These are phyloP conservation scores for Boletus semigastroideus DNA, from an alignment of 1,284 basidiomycete genomes.

Conservation along the genomic window DNA sequence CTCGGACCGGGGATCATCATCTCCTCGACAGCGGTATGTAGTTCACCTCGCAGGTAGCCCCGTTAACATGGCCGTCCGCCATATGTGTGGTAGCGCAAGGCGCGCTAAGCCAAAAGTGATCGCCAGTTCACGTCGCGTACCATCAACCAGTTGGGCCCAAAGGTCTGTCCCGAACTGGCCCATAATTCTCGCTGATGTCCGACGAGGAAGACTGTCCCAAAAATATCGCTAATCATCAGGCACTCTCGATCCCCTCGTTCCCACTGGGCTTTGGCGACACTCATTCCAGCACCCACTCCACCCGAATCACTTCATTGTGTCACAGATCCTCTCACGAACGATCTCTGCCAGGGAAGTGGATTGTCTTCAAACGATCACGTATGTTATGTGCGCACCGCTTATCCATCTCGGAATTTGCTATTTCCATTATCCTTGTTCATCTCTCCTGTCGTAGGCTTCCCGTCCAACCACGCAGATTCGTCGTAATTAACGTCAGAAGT, in stretches of 20 bases:
- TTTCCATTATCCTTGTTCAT: conserved; percentile 1
- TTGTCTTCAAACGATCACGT: conserved; percentile 5
- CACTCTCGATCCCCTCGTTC: conserved; percentile 7
- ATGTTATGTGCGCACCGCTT: conserved; percentile 7
- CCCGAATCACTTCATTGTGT: conserved; percentile 7
- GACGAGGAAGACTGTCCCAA: conserved; percentile 11
- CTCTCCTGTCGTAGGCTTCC: conserved; percentile 5
- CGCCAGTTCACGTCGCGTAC: background rate
- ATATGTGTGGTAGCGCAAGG: background rate
- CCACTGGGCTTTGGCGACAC: conserved; percentile 4
- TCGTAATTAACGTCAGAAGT: conserved; percentile 24
- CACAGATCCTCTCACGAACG: conserved; percentile 29
- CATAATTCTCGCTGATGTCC: conserved; percentile 1
- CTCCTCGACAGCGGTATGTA: conserved; percentile 3
- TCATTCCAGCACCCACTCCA: conserved; percentile 2
- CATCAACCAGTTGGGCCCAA: background rate
- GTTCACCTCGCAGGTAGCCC: background rate
- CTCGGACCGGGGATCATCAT: conserved; percentile 16
- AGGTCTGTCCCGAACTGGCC: background rate
- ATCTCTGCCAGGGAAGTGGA: conserved; percentile 4
- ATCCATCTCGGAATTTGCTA: conserved; percentile 20
- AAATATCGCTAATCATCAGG: conserved; percentile 25
- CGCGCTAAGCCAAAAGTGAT: background rate
- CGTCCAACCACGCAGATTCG: conserved; percentile 3
- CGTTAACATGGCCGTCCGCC: background rate